Conservation (phyloP, 352 stramenopile species). For the Globisporangium barbulae region DNA sequence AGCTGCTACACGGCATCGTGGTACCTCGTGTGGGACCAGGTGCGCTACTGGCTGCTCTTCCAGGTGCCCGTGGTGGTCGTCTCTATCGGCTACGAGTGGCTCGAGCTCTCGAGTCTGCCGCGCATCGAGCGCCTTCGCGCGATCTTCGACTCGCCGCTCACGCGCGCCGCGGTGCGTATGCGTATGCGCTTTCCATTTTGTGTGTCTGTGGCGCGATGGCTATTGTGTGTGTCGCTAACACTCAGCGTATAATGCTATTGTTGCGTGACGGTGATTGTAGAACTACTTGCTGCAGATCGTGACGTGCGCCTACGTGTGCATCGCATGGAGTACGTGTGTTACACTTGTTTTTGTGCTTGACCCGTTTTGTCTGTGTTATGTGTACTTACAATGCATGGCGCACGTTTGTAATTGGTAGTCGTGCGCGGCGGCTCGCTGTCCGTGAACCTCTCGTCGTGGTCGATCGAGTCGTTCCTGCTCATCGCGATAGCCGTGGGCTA, state of each 20-base stretch:
- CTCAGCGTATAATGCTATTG: too few species aligned
- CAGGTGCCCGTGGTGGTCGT: conserved; percentile 64
- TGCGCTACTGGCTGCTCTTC: conserved; percentile 76
- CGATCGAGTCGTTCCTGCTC: conserved; percentile 71
- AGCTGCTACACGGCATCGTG: conserved; percentile 80
- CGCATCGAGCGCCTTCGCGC: conserved; percentile 66
- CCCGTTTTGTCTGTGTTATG: not conserved
- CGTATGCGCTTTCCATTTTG: conserved; percentile 5
- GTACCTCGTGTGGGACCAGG: conserved; percentile 78
- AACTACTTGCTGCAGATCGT: conserved; percentile 80
- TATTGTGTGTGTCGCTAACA: not conserved
- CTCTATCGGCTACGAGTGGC: conserved; percentile 80
- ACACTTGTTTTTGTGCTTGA: not conserved
- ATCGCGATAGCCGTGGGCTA: conserved; percentile 74
- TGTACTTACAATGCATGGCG: not conserved
- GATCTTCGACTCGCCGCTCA: conserved; percentile 66
- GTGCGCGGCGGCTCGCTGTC: conserved; percentile 61
- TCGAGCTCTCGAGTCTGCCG: conserved; percentile 59
- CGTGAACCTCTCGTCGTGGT: conserved; percentile 80
- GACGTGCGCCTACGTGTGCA: conserved; percentile 74
- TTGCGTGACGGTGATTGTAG: conserved; percentile 23
- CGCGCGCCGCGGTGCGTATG: conserved; percentile 61
- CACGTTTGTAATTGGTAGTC: conserved; percentile 31
- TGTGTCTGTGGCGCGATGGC: conserved; percentile 7
- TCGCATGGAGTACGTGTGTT: conserved; percentile 71